Conservation (phyloP, 352 stramenopile species). For the Phytophthora melonis region DNA sequence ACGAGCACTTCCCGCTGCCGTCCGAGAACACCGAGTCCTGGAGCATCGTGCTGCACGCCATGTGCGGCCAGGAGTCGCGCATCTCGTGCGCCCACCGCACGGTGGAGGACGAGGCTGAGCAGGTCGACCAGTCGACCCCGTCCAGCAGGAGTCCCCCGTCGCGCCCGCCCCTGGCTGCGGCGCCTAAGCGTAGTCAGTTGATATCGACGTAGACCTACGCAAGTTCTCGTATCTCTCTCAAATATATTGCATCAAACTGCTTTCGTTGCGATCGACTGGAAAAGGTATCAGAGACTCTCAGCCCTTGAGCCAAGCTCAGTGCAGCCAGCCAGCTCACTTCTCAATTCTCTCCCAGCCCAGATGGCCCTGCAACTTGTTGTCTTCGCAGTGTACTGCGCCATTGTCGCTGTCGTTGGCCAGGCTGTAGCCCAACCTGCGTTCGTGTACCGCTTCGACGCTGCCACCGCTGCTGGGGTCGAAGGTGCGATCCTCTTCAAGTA, state of each 20-base stretch:
- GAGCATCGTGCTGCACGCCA: conserved; percentile 75
- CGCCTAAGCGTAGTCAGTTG: conserved; percentile 1
- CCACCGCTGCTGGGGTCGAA: conserved; percentile 29
- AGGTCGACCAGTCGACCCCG: conserved; percentile 26
- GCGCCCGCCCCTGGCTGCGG: conserved; percentile 11
- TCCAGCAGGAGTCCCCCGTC: conserved; percentile 14
- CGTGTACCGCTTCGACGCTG: conserved; percentile 38
- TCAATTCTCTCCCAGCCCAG: conserved; percentile 4
- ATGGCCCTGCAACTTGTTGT: conserved; percentile 16
- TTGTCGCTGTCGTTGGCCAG: neutral
- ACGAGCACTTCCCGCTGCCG: conserved; percentile 55
- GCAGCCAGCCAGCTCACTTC: neutral
- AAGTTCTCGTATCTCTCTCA: neutral
- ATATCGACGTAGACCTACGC: neutral
- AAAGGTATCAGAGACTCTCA: conserved; percentile 8
- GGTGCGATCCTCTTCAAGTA: conserved; percentile 37
- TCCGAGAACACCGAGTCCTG: conserved; percentile 54
- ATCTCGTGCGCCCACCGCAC: conserved; percentile 52
- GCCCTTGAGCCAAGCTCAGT: neutral
- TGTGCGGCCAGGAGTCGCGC: conserved; percentile 58
- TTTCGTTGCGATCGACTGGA: conserved; percentile 25
- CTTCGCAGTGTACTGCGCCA: neutral
- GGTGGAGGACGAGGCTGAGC: conserved; percentile 16
- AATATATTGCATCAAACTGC: conserved; percentile 5
- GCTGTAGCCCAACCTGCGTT: conserved; percentile 14